phyloP scores from a whole-genome alignment of 345 rosid genomes.

The Hibiscus syriacus region DNA sequence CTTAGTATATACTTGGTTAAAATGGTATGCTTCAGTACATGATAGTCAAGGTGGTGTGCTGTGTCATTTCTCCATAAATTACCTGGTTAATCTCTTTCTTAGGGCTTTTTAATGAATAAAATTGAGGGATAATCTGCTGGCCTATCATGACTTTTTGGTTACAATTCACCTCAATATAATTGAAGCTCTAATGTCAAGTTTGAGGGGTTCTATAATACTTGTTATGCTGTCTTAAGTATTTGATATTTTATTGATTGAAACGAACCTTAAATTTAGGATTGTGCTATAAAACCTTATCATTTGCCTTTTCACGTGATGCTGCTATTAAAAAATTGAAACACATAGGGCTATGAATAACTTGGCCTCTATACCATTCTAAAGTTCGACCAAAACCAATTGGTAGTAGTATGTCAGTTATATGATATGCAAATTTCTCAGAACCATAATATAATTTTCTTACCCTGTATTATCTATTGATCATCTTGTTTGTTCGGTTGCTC shows the following conservation, averaged over 20 bases:
- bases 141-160: not conserved
- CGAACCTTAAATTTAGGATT: not conserved
- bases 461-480: not conserved
- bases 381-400: not conserved
- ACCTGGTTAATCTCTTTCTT: slow-evolving; percentile 4
- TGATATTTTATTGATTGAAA: not conserved
- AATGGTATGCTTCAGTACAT: not conserved
- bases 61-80: not conserved
- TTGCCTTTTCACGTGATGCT: not conserved
- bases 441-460: not conserved
- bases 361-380: not conserved
- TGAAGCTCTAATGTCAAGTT: not conserved
- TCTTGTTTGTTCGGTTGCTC: not conserved
- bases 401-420: not conserved
- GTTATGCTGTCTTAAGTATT: not conserved
- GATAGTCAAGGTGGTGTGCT: slow-evolving; percentile 2
- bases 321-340: not conserved
- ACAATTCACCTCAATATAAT: not conserved
- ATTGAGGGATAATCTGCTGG: not conserved
- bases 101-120: not conserved
- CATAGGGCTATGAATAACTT: not conserved
- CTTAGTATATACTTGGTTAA: not conserved
- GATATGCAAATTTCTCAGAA: not conserved
- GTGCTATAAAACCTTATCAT: not conserved
- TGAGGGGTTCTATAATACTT: not conserved